Base-by-base conservation (phyloP, 2,329 filamentous ascomycete genomes). In the Exophiala alcalophila region DNA sequence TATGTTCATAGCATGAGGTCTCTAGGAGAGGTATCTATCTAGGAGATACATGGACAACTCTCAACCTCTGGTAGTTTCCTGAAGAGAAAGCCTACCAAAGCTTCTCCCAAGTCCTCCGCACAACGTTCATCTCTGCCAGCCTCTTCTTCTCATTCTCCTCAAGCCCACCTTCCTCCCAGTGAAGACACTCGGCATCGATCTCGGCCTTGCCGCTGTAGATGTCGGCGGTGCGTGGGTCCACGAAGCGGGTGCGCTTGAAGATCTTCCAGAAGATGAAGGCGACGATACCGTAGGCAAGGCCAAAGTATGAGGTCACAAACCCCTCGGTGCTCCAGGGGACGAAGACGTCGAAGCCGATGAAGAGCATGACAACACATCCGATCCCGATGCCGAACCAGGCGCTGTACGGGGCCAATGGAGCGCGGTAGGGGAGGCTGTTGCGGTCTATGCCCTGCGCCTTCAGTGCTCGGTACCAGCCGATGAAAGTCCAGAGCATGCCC, bases 381-480 rank as follows among this genome's bases (percentile, higher is more conserved):
- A 64, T 52, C 0, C 49, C 15, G 4, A 86, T 65, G 0, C 77
- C 80, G 28, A 81, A 78, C 55, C 74, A 87, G 0, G 84, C 82
- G 0, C 76, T 73, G 55, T 81, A 89, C 1, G 86, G 86, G 66
- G 87, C 84, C 21, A 76, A 69, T 28, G 72, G 73, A 0, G 80
- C 78, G 49, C 74, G 79, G 67, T 86, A 89, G 0, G 84, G 83
- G n/a, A 90, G 65, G 0, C 71, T 72, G 27, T 80, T 72, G 4
- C 84, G 75, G 53, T 80, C 75, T 14, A 89, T 69, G 0, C 83
- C 83, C 57, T 90, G 85, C 0, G 74, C 81, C 20, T 73, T 67
- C 36, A 85, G 72, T 0, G 85, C 84, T 14, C 80, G 78, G 61
- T 83, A 72, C 65, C 86, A 91, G 52, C 74, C 77, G 30, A 90